Conservation (phyloP, 1,284 basidiomycete genomes). For the Ganoderma leucocontextum region DNA sequence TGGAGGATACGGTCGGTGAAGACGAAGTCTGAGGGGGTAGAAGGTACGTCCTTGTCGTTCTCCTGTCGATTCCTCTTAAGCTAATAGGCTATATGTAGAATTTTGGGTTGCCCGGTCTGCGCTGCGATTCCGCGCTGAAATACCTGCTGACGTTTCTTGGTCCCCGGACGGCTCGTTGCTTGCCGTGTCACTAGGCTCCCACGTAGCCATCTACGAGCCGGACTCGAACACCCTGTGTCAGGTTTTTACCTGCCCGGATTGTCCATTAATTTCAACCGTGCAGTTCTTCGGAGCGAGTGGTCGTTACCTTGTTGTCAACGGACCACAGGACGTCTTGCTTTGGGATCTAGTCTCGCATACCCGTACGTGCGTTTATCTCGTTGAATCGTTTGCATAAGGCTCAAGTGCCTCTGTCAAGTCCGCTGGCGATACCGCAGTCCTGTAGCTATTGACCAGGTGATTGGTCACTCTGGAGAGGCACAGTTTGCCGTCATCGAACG, state of each 20-base stretch:
- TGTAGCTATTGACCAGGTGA: constrained; percentile 51
- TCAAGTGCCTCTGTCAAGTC: constrained; percentile 47
- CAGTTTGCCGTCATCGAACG: constrained; percentile 64
- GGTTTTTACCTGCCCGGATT: constrained; percentile 68
- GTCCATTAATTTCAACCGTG: constrained; percentile 51
- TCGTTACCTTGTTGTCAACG: constrained; percentile 67
- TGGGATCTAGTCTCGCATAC: constrained; percentile 84
- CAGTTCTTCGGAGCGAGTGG: constrained; percentile 74
- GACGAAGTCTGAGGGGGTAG: constrained; percentile 51
- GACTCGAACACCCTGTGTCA: constrained; percentile 71
- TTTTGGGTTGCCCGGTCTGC: constrained; percentile 83
- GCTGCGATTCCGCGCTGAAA: constrained; percentile 73
- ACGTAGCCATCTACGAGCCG: constrained; percentile 84
- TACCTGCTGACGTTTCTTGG: constrained; percentile 76
- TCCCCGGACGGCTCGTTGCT: constrained; percentile 90
- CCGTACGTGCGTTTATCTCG: constrained; percentile 34
- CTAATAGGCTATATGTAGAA: constrained; percentile 51
- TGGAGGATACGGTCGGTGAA: constrained; percentile 67
- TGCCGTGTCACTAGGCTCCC: constrained; percentile 74
- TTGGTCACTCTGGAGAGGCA: constrained; percentile 65
- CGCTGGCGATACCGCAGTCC: constrained; percentile 62
- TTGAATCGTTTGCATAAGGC: constrained; percentile 13
- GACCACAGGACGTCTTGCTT: constrained; percentile 63
- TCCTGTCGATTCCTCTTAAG: constrained; percentile 6
- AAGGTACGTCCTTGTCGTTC: constrained; percentile 52